These are phyloP conservation scores for Fusarium ambrosium DNA, from an alignment of 2,329 filamentous ascomycete genomes.

Conservation along the genomic window DNA sequence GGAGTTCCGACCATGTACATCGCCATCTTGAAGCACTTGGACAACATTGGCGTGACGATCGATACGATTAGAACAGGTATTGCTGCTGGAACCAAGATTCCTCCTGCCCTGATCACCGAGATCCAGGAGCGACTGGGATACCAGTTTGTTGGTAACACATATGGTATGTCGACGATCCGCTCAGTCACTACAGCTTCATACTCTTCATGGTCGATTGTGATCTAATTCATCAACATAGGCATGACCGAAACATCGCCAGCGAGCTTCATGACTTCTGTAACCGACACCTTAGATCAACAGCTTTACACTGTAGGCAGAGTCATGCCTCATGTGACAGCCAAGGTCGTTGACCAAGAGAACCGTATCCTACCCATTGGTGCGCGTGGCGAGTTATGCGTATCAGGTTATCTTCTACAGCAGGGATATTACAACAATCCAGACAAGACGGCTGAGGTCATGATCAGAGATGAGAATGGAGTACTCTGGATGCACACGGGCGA, in stretches of 20 bases:
- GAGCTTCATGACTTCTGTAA: conserved; percentile 17
- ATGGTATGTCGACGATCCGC: background rate
- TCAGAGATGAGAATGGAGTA: background rate
- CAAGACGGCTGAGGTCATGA: background rate
- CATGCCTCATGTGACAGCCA: conserved; percentile 15
- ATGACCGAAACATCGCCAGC: conserved; percentile 31
- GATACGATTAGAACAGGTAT: background rate
- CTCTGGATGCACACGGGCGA: background rate
- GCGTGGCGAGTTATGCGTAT: conserved; percentile 12
- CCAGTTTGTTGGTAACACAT: background rate
- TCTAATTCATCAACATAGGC: background rate
- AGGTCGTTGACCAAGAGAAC: conserved; percentile 13
- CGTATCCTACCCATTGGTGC: background rate
- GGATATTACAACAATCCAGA: background rate
- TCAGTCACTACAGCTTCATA: background rate
- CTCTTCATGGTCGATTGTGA: background rate
- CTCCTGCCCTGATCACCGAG: background rate
- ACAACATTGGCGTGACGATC: background rate
- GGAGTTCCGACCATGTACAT: background rate
- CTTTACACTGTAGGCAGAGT: conserved; percentile 17
- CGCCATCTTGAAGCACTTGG: background rate
- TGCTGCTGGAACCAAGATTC: background rate
- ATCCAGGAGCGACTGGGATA: background rate
- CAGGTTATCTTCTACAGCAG: conserved; percentile 14
- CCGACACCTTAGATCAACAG: conserved; percentile 10